These are phyloP conservation scores for Trypanosoma lewisi DNA, from an alignment of 208 protist species.

Conservation along the genomic window DNA sequence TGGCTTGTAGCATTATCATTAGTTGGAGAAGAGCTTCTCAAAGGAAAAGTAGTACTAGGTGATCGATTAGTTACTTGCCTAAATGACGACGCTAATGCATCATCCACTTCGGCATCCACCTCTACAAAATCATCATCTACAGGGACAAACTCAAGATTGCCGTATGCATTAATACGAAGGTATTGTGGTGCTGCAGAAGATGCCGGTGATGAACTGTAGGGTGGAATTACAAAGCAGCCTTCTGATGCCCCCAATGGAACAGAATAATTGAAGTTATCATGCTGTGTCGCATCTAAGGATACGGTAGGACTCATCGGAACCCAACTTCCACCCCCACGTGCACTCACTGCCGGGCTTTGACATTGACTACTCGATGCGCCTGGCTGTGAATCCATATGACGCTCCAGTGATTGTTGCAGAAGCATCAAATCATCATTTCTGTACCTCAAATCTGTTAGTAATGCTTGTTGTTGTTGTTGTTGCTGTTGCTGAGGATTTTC, in stretches of 20 bases:
- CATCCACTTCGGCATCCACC: conserved; percentile 32
- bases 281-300: conserved; percentile 60
- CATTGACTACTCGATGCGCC: background rate
- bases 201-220: conserved; percentile 22
- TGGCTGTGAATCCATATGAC: conserved; percentile 14
- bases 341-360: conserved; percentile 16
- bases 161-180: conserved; percentile 78
- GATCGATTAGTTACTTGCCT: background rate
- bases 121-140: conserved; percentile 65
- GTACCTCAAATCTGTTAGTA: background rate
- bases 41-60: conserved; percentile 7
- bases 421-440: conserved; percentile 8
- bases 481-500: background rate
- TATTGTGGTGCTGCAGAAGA: conserved; percentile 56
- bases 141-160: conserved; percentile 73
- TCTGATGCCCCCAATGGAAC: conserved; percentile 55
- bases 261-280: conserved; percentile 80
- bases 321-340: conserved; percentile 3
- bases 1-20: background rate
- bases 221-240: conserved; percentile 76
- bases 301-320: conserved; percentile 30
- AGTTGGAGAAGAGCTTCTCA: conserved; percentile 12
- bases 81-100: conserved; percentile 7
- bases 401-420: conserved; percentile 1
- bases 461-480: background rate